A percentile compares a stretch with the other conserved stretches of the same genome.
These are phyloP conservation scores for Pugionium cornutum DNA, from an alignment of 345 rosid species.

Conservation along the genomic window DNA sequence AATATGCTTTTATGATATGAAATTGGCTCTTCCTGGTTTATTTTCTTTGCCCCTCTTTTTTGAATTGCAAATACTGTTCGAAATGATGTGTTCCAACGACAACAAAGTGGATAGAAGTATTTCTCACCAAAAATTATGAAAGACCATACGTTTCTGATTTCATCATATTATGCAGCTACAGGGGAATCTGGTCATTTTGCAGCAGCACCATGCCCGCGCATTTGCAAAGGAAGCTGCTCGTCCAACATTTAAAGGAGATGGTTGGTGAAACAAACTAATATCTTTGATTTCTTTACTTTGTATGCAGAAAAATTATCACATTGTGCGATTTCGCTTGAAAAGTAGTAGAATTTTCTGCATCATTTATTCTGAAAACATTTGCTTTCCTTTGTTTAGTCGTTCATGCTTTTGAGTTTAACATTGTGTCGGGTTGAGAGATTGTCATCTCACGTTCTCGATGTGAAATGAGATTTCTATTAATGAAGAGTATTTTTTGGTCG, in stretches of 20 bases:
- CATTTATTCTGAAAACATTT: too few species aligned
- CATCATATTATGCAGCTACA: constrained; percentile 49
- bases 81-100: too few species aligned
- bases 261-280: constrained; percentile 41
- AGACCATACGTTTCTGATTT: neutral
- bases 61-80: too few species aligned
- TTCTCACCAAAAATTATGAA: too few species aligned
- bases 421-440: neutral
- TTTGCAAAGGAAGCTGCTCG: constrained; percentile 80
- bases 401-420: constrained; percentile 14
- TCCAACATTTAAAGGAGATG: constrained; percentile 74
- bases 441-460: neutral
- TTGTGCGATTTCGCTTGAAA: too few species aligned
- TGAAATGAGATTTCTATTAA: neutral
- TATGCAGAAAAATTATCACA: too few species aligned
- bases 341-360: too few species aligned
- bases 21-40: too few species aligned
- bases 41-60: too few species aligned
- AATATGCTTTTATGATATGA: too few species aligned
- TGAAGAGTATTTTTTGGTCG: neutral
- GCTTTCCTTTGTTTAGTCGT: neutral
- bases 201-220: constrained; percentile 59
- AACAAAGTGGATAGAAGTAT: too few species aligned
- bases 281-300: too few species aligned
- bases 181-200: constrained; percentile 49